Evolutionary conservation across 2,329 filamentous ascomycete species (phyloP).

Genomic region (Fusarium napiforme): DNA sequence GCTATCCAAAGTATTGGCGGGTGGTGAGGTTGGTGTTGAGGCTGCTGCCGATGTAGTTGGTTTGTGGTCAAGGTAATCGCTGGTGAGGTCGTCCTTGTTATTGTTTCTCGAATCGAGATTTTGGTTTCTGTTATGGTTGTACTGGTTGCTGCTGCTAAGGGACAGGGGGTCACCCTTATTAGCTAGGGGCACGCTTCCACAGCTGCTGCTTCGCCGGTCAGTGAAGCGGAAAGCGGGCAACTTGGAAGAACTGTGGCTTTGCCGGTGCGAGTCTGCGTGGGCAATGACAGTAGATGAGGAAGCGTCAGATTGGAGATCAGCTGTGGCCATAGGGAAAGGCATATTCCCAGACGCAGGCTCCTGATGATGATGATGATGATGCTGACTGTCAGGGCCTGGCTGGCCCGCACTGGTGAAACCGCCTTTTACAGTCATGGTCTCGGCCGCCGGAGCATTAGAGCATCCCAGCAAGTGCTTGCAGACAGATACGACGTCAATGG

Average conservation of each 20-base stretch:
- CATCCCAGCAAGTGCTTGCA: slow-evolving; percentile 44
- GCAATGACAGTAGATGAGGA: slow-evolving; percentile 22
- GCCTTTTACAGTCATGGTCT: slow-evolving; percentile 46
- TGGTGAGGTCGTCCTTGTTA: slow-evolving; percentile 17
- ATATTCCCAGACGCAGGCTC: slow-evolving; percentile 11
- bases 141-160: slow-evolving; percentile 26
- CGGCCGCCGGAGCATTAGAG: slow-evolving; percentile 34
- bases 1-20: slow-evolving; percentile 34
- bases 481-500: slow-evolving; percentile 32
- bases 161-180: slow-evolving; percentile 31
- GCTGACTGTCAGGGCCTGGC: slow-evolving; percentile 37
- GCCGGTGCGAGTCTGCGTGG: slow-evolving; percentile 59
- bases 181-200: slow-evolving; percentile 41
- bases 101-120: slow-evolving; percentile 35
- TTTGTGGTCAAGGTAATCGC: slow-evolving; percentile 20
- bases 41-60: background rate
- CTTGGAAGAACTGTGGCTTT: slow-evolving; percentile 66
- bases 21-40: slow-evolving; percentile 30
- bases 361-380: slow-evolving; percentile 21
- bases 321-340: slow-evolving; percentile 14
- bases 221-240: slow-evolving; percentile 65
- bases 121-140: slow-evolving; percentile 25
- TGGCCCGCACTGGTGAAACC: slow-evolving; percentile 46
- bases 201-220: slow-evolving; percentile 53
- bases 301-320: slow-evolving; percentile 29